Percentiles rank a stretch among this genome's conserved stretches.
Conservation (phyloP, 2,329 filamentous ascomycete genomes). For the Periconia macrospinosa region DNA sequence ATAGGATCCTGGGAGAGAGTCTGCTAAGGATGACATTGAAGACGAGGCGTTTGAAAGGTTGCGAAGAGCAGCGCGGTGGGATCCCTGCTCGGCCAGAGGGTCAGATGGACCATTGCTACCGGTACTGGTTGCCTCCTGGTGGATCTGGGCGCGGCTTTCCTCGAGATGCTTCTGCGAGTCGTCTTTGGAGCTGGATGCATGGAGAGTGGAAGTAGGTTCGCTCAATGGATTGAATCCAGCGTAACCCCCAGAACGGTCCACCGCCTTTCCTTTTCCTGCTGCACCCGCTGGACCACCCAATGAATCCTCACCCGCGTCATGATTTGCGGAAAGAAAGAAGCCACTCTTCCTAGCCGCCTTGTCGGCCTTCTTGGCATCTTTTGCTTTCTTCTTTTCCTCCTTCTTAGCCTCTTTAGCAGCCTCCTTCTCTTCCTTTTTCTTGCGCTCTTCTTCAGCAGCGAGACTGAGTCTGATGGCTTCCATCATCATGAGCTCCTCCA, state of each 20-base stretch:
- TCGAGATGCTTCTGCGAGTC: conserved; percentile 51
- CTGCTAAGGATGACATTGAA: conserved; percentile 73
- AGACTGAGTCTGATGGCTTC: conserved; percentile 90
- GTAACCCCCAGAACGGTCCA: conserved; percentile 43
- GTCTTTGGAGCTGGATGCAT: conserved; percentile 36
- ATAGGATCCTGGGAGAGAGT: conserved; percentile 55
- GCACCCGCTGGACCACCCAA: conserved; percentile 28
- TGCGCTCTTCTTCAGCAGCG: conserved; percentile 91
- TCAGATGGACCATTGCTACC: conserved; percentile 50
- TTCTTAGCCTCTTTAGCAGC: conserved; percentile 81
- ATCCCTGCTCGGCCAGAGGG: conserved; percentile 34
- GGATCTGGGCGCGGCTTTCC: conserved; percentile 48
- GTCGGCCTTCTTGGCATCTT: conserved; percentile 66
- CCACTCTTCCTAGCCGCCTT: conserved; percentile 68
- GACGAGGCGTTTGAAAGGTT: conserved; percentile 89
- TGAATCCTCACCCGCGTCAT: conserved; percentile 49
- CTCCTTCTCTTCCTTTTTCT: conserved; percentile 80
- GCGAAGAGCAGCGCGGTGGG: conserved; percentile 69
- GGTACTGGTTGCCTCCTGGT: conserved; percentile 36
- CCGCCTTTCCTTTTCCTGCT: conserved; percentile 52
- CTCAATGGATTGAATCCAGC: conserved; percentile 46
- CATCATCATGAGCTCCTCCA: conserved; percentile 98
- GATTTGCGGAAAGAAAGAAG: conserved; percentile 56
- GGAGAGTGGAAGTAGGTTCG: conserved; percentile 48
- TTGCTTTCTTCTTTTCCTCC: conserved; percentile 74